phyloP scores from a whole-genome alignment of 306 rosid species.

The Dryas drummondii region DNA sequence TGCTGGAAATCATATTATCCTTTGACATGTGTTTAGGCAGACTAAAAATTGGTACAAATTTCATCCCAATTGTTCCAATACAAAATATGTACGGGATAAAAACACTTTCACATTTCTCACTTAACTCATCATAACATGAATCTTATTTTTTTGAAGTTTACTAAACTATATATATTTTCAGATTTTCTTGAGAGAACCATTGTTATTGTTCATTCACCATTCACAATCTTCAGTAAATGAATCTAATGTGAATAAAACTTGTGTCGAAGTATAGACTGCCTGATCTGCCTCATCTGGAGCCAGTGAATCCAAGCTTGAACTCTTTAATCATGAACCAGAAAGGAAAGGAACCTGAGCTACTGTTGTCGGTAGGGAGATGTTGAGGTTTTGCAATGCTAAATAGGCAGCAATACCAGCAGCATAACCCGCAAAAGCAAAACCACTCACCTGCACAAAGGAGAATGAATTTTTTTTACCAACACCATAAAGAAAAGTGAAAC shows the following conservation, averaged over 20 bases:
- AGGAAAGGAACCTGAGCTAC: slow-evolving; percentile 72
- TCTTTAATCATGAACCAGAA: slow-evolving; percentile 46
- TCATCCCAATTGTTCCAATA: neutral
- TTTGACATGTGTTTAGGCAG: neutral
- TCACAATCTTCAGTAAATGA: neutral
- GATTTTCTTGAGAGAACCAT: slow-evolving; percentile 9
- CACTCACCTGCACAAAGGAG: slow-evolving; percentile 68
- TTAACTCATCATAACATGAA: neutral
- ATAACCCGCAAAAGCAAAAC: slow-evolving; percentile 92
- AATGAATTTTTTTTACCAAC: slow-evolving; percentile 6
- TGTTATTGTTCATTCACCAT: neutral
- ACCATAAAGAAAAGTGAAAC: neutral
- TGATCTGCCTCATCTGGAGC: slow-evolving; percentile 24
- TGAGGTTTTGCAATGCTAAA: slow-evolving; percentile 61
- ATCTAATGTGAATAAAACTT: neutral
- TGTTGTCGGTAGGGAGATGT: slow-evolving; percentile 62
- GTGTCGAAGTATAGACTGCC: neutral
- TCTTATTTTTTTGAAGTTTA: neutral
- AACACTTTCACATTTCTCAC: neutral
- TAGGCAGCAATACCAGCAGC: slow-evolving; percentile 84
- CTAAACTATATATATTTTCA: slow-evolving; percentile 4
- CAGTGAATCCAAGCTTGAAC: slow-evolving; percentile 15
- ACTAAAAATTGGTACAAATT: slow-evolving; percentile 3
- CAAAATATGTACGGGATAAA: neutral
- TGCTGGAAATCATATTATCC: neutral